Evolutionary conservation across 192 early-diverging fungal genomes (phyloP).

Genomic region (Lobosporangium transversale): DNA sequence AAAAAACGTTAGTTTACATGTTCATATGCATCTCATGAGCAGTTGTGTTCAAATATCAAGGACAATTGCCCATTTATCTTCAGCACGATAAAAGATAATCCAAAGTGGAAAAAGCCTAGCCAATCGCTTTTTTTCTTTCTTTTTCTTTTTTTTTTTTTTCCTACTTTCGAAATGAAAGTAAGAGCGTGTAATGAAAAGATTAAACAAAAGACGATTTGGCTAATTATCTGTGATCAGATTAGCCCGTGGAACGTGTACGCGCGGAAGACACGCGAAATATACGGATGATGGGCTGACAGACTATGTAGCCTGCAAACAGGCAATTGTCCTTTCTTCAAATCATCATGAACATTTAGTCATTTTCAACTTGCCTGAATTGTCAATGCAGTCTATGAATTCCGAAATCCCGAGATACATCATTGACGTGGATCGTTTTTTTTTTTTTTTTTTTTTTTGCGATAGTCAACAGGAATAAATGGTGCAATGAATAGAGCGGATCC

Average conservation of each 20-base stretch:
- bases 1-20: neutral
- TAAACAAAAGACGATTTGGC: neutral
- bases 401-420: neutral
- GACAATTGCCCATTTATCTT: neutral
- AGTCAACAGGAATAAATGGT: neutral
- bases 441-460: too few species aligned
- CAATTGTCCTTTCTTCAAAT: neutral
- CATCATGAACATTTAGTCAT: neutral
- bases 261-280: neutral
- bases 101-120: too few species aligned
- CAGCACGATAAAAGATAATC: too few species aligned
- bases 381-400: slow-evolving; percentile 38
- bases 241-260: too few species aligned
- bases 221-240: too few species aligned
- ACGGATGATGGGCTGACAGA: neutral
- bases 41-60: neutral
- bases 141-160: neutral
- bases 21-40: neutral
- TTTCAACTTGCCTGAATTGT: slow-evolving; percentile 52
- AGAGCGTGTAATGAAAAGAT: neutral
- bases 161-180: neutral
- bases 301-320: neutral
- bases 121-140: neutral
- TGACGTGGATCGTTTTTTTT: slow-evolving; percentile 1
- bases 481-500: neutral